phyloP scores from a whole-genome alignment of 257 asterid species.

The Gentiana macrophylla region DNA sequence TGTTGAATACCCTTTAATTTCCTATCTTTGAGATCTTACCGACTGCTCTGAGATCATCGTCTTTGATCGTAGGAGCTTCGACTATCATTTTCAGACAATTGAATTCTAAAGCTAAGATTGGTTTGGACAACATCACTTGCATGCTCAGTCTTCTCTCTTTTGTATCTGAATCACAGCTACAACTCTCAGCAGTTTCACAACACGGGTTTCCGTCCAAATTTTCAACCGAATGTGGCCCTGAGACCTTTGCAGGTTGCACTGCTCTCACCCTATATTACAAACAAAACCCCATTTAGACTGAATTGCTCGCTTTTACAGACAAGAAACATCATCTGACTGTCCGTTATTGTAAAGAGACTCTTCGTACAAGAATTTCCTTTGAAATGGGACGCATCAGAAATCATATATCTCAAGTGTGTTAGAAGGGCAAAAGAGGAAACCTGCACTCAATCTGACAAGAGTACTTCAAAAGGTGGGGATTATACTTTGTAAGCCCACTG shows the following conservation, averaged over 20 bases:
- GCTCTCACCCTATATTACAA: constrained; percentile 43
- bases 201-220: constrained; percentile 16
- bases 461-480: constrained; percentile 76
- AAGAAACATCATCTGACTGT: too few relatives aligned
- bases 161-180: constrained; percentile 12
- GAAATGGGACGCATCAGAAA: too few relatives aligned
- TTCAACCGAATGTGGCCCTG: constrained; percentile 21
- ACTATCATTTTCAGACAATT: constrained; percentile 65
- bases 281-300: background rate
- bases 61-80: constrained; percentile 49
- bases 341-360: too few relatives aligned
- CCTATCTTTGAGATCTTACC: constrained; percentile 8
- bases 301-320: background rate
- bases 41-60: constrained; percentile 16
- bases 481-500: constrained; percentile 84
- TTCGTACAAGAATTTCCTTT: too few relatives aligned
- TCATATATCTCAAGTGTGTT: too few relatives aligned
- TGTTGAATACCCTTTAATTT: too few relatives aligned
- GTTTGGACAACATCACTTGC: constrained; percentile 72
- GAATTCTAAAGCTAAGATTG: constrained; percentile 70
- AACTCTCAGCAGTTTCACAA: constrained; percentile 7
- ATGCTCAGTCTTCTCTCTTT: constrained; percentile 50
- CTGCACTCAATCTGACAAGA: constrained; percentile 95
- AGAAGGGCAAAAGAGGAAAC: constrained; percentile 18
- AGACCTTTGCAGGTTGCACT: constrained; percentile 51